Percentiles rank a stretch among this genome's conserved stretches.
These are phyloP conservation scores for Rhizopogon roseolus DNA, from an alignment of 768 basidiomycete genomes.

Conservation along the genomic window DNA sequence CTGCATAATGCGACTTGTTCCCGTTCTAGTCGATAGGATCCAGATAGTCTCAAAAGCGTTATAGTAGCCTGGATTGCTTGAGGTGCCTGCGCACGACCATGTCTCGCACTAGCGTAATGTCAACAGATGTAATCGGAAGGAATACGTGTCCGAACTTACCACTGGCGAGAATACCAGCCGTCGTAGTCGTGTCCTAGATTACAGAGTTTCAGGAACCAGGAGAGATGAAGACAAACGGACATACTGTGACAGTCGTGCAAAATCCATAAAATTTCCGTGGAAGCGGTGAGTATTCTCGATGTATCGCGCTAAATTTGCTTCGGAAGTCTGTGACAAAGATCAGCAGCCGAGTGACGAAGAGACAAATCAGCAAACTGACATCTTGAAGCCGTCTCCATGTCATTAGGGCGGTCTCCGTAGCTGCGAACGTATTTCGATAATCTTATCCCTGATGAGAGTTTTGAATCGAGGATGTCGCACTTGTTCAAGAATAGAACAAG, in stretches of 20 bases:
- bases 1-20: too few relatives aligned
- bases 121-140: background rate
- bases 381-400: constrained; percentile 59
- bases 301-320: constrained; percentile 71
- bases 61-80: constrained; percentile 67
- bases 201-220: background rate
- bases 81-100: constrained; percentile 80
- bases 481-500: constrained; percentile 82
- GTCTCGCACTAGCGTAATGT: constrained; percentile 52
- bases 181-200: constrained; percentile 60
- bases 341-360: background rate
- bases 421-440: constrained; percentile 68
- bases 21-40: background rate
- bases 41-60: constrained; percentile 10
- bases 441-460: constrained; percentile 59
- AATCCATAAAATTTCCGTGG: constrained; percentile 77
- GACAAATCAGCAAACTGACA: constrained; percentile 40
- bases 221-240: constrained; percentile 9
- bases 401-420: constrained; percentile 64
- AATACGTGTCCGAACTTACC: constrained; percentile 37
- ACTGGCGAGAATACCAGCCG: constrained; percentile 71
- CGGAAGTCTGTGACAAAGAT: constrained; percentile 46
- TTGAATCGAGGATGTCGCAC: constrained; percentile 66
- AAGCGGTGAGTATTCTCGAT: constrained; percentile 67
- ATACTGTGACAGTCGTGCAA: constrained; percentile 69